A percentile compares a stretch with the other conserved stretches of the same genome.
These are phyloP conservation scores for Lachancea kluyveri DNA, from an alignment of 805 yeast genomes.

Conservation along the genomic window DNA sequence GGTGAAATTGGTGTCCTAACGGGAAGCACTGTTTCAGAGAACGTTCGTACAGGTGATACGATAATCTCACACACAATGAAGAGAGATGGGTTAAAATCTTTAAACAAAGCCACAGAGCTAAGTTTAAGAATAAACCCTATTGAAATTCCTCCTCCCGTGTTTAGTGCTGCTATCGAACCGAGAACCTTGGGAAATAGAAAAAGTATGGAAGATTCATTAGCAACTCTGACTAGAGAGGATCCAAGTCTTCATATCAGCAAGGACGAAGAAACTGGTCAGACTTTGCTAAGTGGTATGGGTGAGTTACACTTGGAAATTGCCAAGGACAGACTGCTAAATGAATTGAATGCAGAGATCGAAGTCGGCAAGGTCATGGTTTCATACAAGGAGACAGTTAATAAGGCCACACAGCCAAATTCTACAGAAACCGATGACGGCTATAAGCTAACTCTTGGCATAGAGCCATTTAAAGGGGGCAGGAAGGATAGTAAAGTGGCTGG, in stretches of 20 bases:
- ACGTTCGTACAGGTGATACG: slow-evolving; percentile 87
- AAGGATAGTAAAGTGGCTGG: slow-evolving; percentile 25
- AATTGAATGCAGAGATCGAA: slow-evolving; percentile 74
- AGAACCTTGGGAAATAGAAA: slow-evolving; percentile 73
- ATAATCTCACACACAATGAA: slow-evolving; percentile 55
- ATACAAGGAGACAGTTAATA: slow-evolving; percentile 63
- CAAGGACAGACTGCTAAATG: slow-evolving; percentile 67
- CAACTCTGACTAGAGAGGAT: slow-evolving; percentile 71
- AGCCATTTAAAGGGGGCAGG: slow-evolving; percentile 16
- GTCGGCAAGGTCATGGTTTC: slow-evolving; percentile 85
- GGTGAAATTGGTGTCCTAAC: slow-evolving; percentile 84
- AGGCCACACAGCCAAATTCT: slow-evolving; percentile 7
- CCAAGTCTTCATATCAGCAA: slow-evolving; percentile 71
- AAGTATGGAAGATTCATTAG: slow-evolving; percentile 63
- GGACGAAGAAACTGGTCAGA: slow-evolving; percentile 86
- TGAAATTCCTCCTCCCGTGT: slow-evolving; percentile 85
- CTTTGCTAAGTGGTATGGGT: slow-evolving; percentile 96
- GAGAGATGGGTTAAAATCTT: slow-evolving; percentile 42
- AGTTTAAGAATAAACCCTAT: slow-evolving; percentile 64
- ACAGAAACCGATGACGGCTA: slow-evolving; percentile 17
- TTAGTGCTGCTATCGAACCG: slow-evolving; percentile 81
- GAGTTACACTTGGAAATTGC: slow-evolving; percentile 92
- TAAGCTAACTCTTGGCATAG: slow-evolving; percentile 16
- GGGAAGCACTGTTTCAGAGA: slow-evolving; percentile 39
- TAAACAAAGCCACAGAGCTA: slow-evolving; percentile 33